Percentiles rank a stretch among this genome's conserved stretches.
phyloP scores from a whole-genome alignment of 2,329 filamentous ascomycete genomes.

The Chaetomiaceae sp. region DNA sequence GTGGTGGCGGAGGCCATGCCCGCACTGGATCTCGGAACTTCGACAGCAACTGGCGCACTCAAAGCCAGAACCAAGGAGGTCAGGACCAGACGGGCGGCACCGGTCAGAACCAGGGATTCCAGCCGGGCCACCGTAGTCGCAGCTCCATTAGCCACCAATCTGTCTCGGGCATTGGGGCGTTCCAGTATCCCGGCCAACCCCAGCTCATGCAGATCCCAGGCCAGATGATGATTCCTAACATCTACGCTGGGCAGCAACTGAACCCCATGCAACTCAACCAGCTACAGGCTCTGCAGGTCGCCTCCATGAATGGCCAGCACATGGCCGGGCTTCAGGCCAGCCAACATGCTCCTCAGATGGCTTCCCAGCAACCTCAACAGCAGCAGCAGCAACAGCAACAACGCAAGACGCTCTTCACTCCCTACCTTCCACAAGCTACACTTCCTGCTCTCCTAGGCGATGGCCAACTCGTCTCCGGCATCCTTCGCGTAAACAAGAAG shows the following conservation, averaged over 20 bases:
- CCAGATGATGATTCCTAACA: conserved; percentile 79
- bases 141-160: conserved; percentile 82
- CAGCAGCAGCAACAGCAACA: conserved; percentile 59
- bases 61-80: conserved; percentile 60
- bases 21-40: conserved; percentile 88
- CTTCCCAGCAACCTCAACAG: conserved; percentile 68
- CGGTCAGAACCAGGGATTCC: conserved; percentile 68
- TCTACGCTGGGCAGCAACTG: conserved; percentile 80
- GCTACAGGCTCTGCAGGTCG: conserved; percentile 86
- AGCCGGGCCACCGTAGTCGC: conserved; percentile 84
- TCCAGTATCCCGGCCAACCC: conserved; percentile 84
- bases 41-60: conserved; percentile 96
- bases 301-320: conserved; percentile 73
- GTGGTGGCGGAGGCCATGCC: conserved; percentile 74
- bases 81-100: conserved; percentile 52
- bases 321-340: conserved; percentile 64
- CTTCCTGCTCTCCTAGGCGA: conserved; percentile 85
- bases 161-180: conserved; percentile 74
- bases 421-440: conserved; percentile 91
- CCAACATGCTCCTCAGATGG: conserved; percentile 67
- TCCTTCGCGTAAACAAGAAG: conserved; percentile 98
- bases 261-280: conserved; percentile 86
- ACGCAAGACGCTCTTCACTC: conserved; percentile 96
- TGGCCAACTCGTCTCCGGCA: conserved; percentile 91
- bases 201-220: conserved; percentile 83